phyloP scores from a whole-genome alignment of 768 basidiomycete species.

The Podaxis mareebaensis region DNA sequence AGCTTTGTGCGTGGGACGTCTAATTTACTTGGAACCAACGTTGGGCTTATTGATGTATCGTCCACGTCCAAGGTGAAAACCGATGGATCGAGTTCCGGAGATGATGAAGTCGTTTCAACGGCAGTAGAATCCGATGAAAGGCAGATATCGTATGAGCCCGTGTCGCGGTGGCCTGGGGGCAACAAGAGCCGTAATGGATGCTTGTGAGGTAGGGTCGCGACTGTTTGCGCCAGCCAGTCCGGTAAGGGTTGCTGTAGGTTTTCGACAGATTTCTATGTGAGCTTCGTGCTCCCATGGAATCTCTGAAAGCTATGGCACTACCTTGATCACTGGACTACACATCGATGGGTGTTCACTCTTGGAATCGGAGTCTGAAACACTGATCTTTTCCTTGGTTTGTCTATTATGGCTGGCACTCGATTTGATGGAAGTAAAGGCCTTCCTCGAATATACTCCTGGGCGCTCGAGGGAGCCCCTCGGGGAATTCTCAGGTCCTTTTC shows the following conservation, averaged over 20 bases:
- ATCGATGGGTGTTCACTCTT: not conserved
- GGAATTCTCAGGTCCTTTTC: slow-evolving; percentile 11
- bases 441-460: not conserved
- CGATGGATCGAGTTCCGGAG: not conserved
- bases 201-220: slow-evolving; percentile 43
- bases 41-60: slow-evolving; percentile 1
- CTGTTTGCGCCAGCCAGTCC: slow-evolving; percentile 55
- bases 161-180: slow-evolving; percentile 20
- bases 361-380: not conserved
- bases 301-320: not conserved
- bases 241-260: slow-evolving; percentile 40
- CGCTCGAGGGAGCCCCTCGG: not conserved
- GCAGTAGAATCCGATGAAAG: slow-evolving; percentile 8
- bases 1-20: not conserved
- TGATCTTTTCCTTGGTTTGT: not conserved
- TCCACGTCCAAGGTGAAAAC: not conserved
- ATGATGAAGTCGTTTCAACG: not conserved
- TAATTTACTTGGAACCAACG: not conserved
- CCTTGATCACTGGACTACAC: not conserved
- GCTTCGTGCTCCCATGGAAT: not conserved
- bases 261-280: slow-evolving; percentile 17
- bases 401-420: not conserved
- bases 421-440: not conserved
- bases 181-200: slow-evolving; percentile 51
- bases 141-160: not conserved